Percentiles rank a stretch among this genome's conserved stretches.
These are phyloP conservation scores for Suzukiozyma palmioleophila DNA, from an alignment of 1,139 yeast species.

Conservation along the genomic window DNA sequence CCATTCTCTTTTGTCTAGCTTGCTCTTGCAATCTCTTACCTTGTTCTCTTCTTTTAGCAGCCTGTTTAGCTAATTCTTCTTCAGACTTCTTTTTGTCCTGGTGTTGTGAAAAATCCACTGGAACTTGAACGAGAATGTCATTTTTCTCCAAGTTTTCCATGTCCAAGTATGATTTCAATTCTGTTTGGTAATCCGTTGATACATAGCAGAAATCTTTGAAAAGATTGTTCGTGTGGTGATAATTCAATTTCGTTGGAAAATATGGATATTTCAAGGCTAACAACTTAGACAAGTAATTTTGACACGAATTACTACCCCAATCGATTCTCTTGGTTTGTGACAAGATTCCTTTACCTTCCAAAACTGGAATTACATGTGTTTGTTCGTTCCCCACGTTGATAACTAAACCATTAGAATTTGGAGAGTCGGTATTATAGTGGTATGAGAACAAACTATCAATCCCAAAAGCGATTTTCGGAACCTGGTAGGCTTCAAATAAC, in stretches of 20 bases:
- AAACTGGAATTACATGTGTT: slow-evolving; percentile 78
- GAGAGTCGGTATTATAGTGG: slow-evolving; percentile 41
- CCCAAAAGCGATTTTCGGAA: slow-evolving; percentile 74
- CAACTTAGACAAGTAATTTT: slow-evolving; percentile 57
- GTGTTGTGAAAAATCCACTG: slow-evolving; percentile 49
- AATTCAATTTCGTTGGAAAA: slow-evolving; percentile 71
- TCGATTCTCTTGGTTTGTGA: slow-evolving; percentile 76
- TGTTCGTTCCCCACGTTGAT: slow-evolving; percentile 81
- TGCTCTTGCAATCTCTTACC: slow-evolving; percentile 90
- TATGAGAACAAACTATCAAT: slow-evolving; percentile 78
- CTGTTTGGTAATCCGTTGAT: slow-evolving; percentile 62
- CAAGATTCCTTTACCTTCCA: slow-evolving; percentile 60
- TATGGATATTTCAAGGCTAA: slow-evolving; percentile 84
- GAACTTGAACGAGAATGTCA: slow-evolving; percentile 80
- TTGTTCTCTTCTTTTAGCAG: slow-evolving; percentile 78
- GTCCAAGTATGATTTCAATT: slow-evolving; percentile 53
- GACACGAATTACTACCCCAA: slow-evolving; percentile 85
- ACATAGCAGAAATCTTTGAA: slow-evolving; percentile 78
- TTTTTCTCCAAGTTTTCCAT: slow-evolving; percentile 59
- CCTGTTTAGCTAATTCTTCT: slow-evolving; percentile 73
- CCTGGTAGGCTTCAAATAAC: slow-evolving; percentile 74
- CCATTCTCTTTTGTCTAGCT: slow-evolving; percentile 79
- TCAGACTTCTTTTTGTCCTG: slow-evolving; percentile 69
- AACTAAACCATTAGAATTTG: slow-evolving; percentile 55
- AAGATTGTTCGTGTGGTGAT: slow-evolving; percentile 60